These are phyloP conservation scores for Colletotrichum horii DNA, from an alignment of 2,329 filamentous ascomycete genomes.

Conservation along the genomic window DNA sequence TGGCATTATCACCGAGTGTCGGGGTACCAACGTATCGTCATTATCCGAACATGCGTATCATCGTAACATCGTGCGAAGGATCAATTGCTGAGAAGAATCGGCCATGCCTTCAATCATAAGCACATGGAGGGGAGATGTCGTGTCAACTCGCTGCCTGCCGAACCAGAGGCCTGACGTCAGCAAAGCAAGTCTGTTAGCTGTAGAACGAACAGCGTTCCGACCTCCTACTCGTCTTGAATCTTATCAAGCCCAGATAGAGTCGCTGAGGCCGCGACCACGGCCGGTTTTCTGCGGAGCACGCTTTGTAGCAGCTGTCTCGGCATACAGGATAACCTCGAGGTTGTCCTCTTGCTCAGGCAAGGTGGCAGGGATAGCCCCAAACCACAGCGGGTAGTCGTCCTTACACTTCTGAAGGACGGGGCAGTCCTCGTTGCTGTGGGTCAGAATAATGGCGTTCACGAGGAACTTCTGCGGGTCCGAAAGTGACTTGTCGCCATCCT, in stretches of 20 bases:
- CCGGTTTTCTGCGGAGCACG: neutral
- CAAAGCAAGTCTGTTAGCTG: neutral
- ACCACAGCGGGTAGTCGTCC: neutral
- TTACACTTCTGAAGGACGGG: neutral
- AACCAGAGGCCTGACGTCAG: neutral
- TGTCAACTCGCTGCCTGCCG: neutral
- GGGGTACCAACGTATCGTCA: neutral
- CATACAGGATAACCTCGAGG: neutral
- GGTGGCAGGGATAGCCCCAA: conserved; percentile 7
- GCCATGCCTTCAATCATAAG: neutral
- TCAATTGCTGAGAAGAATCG: neutral
- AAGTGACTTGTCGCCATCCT: neutral
- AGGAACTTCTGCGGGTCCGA: neutral
- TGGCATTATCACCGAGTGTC: neutral
- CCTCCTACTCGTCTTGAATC: neutral
- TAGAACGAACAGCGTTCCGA: neutral
- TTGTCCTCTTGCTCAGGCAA: neutral
- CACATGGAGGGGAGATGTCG: neutral
- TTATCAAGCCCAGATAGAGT: conserved; percentile 3
- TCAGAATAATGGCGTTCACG: neutral
- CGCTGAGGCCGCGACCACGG: neutral
- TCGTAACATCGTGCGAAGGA: neutral
- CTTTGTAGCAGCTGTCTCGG: neutral
- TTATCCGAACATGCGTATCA: neutral
- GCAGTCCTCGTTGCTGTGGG: neutral